Evolutionary conservation across 169 alveolate genomes (phyloP), one percentile per base, ranked within the genome.

Genomic region (Plasmodium adleri): DNA sequence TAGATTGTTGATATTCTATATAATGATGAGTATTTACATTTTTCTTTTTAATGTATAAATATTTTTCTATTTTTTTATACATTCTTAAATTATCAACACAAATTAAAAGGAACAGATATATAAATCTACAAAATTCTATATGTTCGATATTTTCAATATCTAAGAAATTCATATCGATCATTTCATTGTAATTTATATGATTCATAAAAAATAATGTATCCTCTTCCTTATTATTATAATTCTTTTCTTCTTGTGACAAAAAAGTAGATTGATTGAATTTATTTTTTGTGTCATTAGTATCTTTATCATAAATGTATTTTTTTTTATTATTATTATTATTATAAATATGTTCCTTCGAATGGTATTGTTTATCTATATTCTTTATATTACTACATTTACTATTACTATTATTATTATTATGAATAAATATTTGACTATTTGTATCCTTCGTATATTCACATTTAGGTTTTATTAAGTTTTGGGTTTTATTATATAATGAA

Each of bases 51-150:
- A 72, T 64, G 20, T 86, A 86, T 32, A 86, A 71, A 71, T 71
- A 86, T 59, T 72, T 86, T 71, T 86, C 92, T 67, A 86, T 45
- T 60, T 62, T 72, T 26, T 60, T 49, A 43, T 86, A 86, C 66
- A 49, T 70, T 58, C 59, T 49, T 59, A 86, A 50, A 39, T 86
- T 76, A 1, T 70, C 32, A 24, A 86, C 87, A 45, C 88, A 86
- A n/a, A 86, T 49, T 49, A 86, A 67, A 56, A 86, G 26, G 49
- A 86, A 86, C 13, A 86, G 28, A 22, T 71, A 86, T 0, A 86
- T 64, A 72, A 86, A 86, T 47, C 87, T 52, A 64, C 87, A 28
- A 66, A 86, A 86, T 26, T 86, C 92, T 52, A 72, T 17, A 32
- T 72, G 88, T 8, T 24, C 20, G 12, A 86, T 13, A 86, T 86